A percentile compares a stretch with the other conserved stretches of the same genome.
Evolutionary conservation across 148 eudicot species (phyloP).

Genomic region (Talinum fruticosum): DNA sequence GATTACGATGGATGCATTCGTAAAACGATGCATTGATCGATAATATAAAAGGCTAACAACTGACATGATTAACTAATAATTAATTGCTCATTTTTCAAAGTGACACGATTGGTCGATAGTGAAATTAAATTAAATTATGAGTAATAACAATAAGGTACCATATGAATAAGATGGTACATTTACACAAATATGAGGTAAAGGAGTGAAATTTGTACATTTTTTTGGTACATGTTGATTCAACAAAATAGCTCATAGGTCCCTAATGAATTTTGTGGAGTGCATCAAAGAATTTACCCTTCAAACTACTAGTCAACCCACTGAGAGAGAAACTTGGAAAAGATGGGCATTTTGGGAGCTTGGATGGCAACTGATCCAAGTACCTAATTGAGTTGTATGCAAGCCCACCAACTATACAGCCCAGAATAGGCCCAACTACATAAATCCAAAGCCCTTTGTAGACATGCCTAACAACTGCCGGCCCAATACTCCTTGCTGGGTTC

Average conservation of each 20-base stretch:
- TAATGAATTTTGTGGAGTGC: slow-evolving; percentile 32
- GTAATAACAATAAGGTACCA: neutral
- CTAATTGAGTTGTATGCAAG: slow-evolving; percentile 43
- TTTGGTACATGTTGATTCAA: neutral
- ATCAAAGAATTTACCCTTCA: slow-evolving; percentile 31
- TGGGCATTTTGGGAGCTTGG: slow-evolving; percentile 3
- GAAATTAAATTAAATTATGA: too few species aligned
- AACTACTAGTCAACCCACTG: slow-evolving; percentile 10
- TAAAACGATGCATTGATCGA: too few species aligned
- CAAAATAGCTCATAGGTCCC: neutral
- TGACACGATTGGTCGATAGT: too few species aligned
- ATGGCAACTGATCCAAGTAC: slow-evolving; percentile 39
- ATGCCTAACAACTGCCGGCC: slow-evolving; percentile 56
- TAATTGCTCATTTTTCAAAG: too few species aligned
- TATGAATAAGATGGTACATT: too few species aligned
- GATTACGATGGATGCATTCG: too few species aligned
- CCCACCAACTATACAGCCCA: slow-evolving; percentile 57
- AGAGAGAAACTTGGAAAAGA: slow-evolving; percentile 13
- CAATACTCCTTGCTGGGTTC: slow-evolving; percentile 84
- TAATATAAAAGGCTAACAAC: too few species aligned
- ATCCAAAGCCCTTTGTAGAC: slow-evolving; percentile 61
- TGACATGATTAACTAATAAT: too few species aligned
- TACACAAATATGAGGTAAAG: neutral
- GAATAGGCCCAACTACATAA: slow-evolving; percentile 55
- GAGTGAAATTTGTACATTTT: neutral